phyloP scores from a whole-genome alignment of 192 early-diverging fungal species.

The Pilaira anomala region DNA sequence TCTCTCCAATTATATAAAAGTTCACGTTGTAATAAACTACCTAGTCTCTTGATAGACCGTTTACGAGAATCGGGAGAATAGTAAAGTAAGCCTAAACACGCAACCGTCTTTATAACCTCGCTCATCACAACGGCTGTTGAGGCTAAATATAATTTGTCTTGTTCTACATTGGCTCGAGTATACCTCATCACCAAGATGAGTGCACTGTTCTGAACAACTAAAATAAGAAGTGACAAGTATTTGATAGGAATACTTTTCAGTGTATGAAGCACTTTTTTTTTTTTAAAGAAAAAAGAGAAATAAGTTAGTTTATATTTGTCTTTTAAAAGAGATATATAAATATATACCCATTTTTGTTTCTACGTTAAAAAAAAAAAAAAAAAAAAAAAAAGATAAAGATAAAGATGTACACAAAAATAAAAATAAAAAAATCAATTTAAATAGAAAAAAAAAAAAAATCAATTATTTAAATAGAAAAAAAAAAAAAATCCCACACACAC shows the following conservation, averaged over 20 bases:
- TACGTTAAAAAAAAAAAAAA: too few species aligned
- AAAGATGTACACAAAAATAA: too few species aligned
- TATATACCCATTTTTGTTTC: not conserved
- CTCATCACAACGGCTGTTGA: constrained; percentile 92
- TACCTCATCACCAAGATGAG: constrained; percentile 89
- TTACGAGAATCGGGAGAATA: constrained; percentile 6
- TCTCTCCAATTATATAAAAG: constrained; percentile 37
- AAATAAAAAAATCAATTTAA: too few species aligned
- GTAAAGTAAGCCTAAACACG: constrained; percentile 45
- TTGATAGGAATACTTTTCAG: constrained; percentile 64
- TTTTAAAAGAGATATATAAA: not conserved
- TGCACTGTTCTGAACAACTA: constrained; percentile 87
- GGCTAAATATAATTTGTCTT: constrained; percentile 54
- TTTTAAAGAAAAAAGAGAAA: too few species aligned
- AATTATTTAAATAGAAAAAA: too few species aligned
- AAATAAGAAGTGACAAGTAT: constrained; percentile 78
- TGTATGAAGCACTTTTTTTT: not conserved
- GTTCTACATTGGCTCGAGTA: constrained; percentile 54
- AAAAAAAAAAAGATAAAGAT: too few species aligned
- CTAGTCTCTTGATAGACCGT: constrained; percentile 23
- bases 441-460: constrained; percentile 4
- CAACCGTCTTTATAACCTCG: constrained; percentile 78
- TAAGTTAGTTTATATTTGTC: too few species aligned
- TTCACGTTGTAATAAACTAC: constrained; percentile 24
- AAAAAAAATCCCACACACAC: too few species aligned